A percentile compares a stretch with the other conserved stretches of the same genome.
Evolutionary conservation across 495 filamentous ascomycete species (phyloP).

Genomic region (Aspergillus ellipticus): DNA sequence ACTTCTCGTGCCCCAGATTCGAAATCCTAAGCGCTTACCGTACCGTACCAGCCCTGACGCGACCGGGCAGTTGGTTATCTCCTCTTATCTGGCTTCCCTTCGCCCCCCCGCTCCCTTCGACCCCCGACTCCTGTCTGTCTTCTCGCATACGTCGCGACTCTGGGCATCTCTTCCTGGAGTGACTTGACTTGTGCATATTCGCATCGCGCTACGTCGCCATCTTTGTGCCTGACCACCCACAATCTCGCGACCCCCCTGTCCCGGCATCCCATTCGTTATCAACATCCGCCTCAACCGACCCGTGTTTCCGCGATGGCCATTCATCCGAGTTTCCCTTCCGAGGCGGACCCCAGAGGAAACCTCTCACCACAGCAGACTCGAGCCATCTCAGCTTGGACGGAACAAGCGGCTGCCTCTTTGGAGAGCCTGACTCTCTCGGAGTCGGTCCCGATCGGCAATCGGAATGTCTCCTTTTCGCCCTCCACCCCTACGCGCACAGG

Average conservation of each 20-base stretch:
- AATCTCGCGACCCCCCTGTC: neutral
- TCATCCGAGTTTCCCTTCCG: slow-evolving; percentile 34
- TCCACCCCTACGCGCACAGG: slow-evolving; percentile 24
- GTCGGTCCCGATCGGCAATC: slow-evolving; percentile 11
- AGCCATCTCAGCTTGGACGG: slow-evolving; percentile 51
- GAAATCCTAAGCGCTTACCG: neutral
- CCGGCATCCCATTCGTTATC: neutral
- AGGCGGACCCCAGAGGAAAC: slow-evolving; percentile 21
- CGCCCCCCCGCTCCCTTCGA: neutral
- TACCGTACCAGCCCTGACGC: slow-evolving; percentile 9
- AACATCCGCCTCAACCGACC: neutral
- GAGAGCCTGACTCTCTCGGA: slow-evolving; percentile 41
- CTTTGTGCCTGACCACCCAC: neutral
- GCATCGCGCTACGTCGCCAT: neutral
- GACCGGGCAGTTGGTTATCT: slow-evolving; percentile 8
- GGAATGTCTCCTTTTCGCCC: slow-evolving; percentile 9
- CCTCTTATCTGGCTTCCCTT: slow-evolving; percentile 14
- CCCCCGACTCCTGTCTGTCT: neutral
- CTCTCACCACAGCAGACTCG: slow-evolving; percentile 43
- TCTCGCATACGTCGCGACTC: neutral
- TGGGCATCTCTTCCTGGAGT: neutral
- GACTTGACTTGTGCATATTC: neutral
- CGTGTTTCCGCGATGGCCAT: slow-evolving; percentile 34
- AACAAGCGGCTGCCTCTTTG: slow-evolving; percentile 45
- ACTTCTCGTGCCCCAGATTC: slow-evolving; percentile 1